These are phyloP conservation scores for Protostelium mycophagum DNA, from an alignment of 78 protist species.

Conservation along the genomic window DNA sequence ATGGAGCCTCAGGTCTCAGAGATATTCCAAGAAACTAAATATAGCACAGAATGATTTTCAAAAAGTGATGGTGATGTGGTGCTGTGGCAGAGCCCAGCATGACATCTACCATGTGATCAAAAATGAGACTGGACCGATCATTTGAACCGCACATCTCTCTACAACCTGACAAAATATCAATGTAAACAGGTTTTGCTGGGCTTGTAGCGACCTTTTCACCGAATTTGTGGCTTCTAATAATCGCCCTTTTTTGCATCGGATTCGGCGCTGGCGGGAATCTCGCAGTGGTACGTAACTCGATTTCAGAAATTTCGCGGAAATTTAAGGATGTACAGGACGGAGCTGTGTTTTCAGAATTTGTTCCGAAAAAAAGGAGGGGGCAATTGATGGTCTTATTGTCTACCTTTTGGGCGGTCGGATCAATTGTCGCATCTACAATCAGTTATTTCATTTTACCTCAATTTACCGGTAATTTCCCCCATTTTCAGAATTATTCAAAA, in stretches of 20 bases:
- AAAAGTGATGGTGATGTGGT: no score
- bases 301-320: background rate
- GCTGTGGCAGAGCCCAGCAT: no score
- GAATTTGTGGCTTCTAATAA: background rate
- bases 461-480: background rate
- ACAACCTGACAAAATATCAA: no score
- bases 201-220: background rate
- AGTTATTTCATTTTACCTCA: background rate
- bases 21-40: no score
- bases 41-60: no score
- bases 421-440: background rate
- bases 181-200: background rate
- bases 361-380: background rate
- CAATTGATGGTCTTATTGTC: background rate
- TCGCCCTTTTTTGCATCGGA: background rate
- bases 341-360: background rate
- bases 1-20: no score
- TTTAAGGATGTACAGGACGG: background rate
- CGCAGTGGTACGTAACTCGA: background rate
- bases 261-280: background rate
- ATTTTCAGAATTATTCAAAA: background rate
- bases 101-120: no score
- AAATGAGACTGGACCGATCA: no score
- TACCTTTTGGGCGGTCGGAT: background rate
- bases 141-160: background rate